Evolutionary conservation across 345 rosid species (phyloP).

Genomic region (Bruguiera gymnorhiza): DNA sequence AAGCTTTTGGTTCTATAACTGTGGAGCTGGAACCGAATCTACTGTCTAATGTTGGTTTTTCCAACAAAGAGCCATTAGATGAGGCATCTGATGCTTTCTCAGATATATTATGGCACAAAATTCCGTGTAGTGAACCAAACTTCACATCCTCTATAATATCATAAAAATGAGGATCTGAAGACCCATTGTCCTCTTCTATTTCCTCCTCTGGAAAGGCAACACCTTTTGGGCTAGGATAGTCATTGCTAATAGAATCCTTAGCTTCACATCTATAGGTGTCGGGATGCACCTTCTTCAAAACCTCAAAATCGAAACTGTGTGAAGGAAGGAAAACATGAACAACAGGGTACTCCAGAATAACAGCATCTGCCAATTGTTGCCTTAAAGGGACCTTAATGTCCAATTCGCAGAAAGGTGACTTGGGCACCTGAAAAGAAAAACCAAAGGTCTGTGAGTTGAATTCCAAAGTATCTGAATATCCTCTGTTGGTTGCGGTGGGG

Average conservation of each 20-base stretch:
- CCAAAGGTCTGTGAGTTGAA: neutral
- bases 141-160: conserved; percentile 37
- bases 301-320: conserved; percentile 54
- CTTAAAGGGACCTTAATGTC: conserved; percentile 57
- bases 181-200: conserved; percentile 46
- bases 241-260: conserved; percentile 26
- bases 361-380: conserved; percentile 53
- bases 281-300: conserved; percentile 35
- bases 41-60: conserved; percentile 12
- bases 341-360: conserved; percentile 78
- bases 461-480: no score
- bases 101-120: conserved; percentile 9
- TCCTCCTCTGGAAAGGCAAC: conserved; percentile 62
- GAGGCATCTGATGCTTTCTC: conserved; percentile 17
- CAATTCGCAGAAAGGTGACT: conserved; percentile 59
- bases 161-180: conserved; percentile 42
- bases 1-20: conserved; percentile 4
- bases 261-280: conserved; percentile 21
- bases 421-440: conserved; percentile 48
- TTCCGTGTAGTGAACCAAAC: conserved; percentile 24
- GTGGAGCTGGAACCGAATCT: conserved; percentile 11
- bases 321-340: conserved; percentile 82
- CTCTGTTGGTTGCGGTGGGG: no score
- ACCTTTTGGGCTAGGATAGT: conserved; percentile 35
- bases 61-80: conserved; percentile 17